Conservation (phyloP, 2,329 filamentous ascomycete genomes). For the Alternaria viburni region DNA sequence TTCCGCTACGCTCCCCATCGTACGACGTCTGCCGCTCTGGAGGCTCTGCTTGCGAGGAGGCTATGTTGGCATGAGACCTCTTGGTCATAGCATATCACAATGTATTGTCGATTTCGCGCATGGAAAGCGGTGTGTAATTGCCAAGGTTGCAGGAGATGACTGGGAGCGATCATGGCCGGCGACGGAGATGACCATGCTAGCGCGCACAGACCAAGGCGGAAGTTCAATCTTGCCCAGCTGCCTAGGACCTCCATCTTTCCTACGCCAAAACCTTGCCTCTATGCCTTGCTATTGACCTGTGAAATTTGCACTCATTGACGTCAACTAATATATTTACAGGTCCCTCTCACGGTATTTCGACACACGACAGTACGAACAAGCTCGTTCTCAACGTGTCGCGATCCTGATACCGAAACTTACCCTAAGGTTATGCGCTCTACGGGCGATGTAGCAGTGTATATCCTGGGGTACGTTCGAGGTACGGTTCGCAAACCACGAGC, state of each 20-base stretch:
- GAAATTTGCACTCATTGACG: background rate
- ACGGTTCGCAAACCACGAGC: background rate
- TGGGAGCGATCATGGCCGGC: background rate
- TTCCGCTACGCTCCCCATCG: conserved; percentile 30
- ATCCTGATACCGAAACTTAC: background rate
- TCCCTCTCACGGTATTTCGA: background rate
- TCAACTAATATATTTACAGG: background rate
- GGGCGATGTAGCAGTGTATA: background rate
- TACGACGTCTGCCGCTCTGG: conserved; percentile 22
- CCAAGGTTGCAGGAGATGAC: conserved; percentile 1
- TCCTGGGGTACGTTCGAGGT: background rate
- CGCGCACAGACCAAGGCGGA: conserved; percentile 11
- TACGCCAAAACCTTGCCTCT: background rate
- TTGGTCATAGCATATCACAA: conserved; percentile 45
- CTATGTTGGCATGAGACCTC: conserved; percentile 32
- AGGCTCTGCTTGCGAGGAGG: conserved; percentile 25
- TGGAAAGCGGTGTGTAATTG: background rate
- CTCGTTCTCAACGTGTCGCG: background rate
- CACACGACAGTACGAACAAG: background rate
- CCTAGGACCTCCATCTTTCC: background rate
- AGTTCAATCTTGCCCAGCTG: background rate
- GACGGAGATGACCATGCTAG: conserved; percentile 2
- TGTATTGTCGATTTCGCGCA: conserved; percentile 6
- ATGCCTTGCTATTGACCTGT: background rate
- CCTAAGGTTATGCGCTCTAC: background rate